Evolutionary conservation across 176 grass and related monocot species (phyloP).

Genomic region (Saccharum spontaneum): DNA sequence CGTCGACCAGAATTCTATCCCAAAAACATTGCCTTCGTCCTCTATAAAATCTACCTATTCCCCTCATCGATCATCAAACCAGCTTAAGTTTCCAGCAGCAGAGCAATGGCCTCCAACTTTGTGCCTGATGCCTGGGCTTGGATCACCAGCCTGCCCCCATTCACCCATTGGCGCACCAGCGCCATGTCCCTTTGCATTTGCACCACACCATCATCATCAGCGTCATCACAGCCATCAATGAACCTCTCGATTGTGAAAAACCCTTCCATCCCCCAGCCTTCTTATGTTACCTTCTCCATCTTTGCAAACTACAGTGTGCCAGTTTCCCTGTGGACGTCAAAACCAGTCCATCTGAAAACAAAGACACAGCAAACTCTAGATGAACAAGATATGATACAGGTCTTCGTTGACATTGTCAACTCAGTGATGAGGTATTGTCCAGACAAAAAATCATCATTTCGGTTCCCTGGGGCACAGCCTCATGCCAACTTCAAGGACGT

Average conservation of each 20-base stretch:
- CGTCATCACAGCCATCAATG: conserved; percentile 46
- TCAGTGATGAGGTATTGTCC: conserved; percentile 61
- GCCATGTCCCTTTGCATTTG: conserved; percentile 76
- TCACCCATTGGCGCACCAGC: conserved; percentile 72
- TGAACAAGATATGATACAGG: conserved; percentile 42
- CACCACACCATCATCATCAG: conserved; percentile 28
- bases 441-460: conserved; percentile 50
- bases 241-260: conserved; percentile 56
- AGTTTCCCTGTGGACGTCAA: conserved; percentile 78
- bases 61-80: background rate
- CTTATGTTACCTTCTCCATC: conserved; percentile 68
- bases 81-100: conserved; percentile 25
- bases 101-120: conserved; percentile 59
- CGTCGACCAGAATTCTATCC: conserved; percentile 21
- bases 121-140: conserved; percentile 63
- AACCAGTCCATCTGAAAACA: conserved; percentile 64
- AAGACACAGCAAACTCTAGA: conserved; percentile 48
- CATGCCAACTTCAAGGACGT: conserved; percentile 57
- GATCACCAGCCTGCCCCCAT: conserved; percentile 70
- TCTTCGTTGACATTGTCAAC: conserved; percentile 67
- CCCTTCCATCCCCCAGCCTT: conserved; percentile 38
- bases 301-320: conserved; percentile 59
- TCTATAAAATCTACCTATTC: conserved; percentile 35
- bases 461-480: conserved; percentile 40
- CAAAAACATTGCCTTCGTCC: conserved; percentile 3